Evolutionary conservation across 257 asterid genomes (phyloP).

Genomic region (Verbena officinalis): DNA sequence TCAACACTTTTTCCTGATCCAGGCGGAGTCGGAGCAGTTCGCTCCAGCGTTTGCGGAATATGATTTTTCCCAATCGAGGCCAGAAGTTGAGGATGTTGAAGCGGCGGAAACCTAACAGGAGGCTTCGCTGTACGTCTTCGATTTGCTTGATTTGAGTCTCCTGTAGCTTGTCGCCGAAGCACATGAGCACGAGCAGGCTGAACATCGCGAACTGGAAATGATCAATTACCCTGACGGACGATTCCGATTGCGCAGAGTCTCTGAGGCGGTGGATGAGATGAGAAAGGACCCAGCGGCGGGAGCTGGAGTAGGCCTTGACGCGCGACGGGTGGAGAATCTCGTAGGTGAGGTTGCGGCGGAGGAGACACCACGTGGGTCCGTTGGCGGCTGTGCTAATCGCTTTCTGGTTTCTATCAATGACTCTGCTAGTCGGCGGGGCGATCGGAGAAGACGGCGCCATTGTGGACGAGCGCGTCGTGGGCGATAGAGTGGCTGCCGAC

Average conservation of each 20-base stretch:
- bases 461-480: constrained; percentile 46
- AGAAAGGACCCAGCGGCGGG: constrained; percentile 45
- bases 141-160: constrained; percentile 54
- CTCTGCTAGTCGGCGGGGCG: constrained; percentile 35
- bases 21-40: constrained; percentile 40
- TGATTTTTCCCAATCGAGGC: constrained; percentile 52
- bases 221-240: constrained; percentile 39
- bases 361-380: constrained; percentile 56
- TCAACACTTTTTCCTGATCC: constrained; percentile 44
- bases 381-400: constrained; percentile 35
- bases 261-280: constrained; percentile 32
- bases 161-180: constrained; percentile 60
- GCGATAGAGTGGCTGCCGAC: constrained; percentile 42
- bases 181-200: constrained; percentile 55
- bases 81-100: constrained; percentile 42
- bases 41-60: constrained; percentile 50
- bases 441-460: constrained; percentile 51
- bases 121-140: constrained; percentile 37
- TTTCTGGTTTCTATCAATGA: constrained; percentile 22
- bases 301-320: constrained; percentile 38
- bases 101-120: constrained; percentile 35
- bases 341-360: constrained; percentile 51
- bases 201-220: constrained; percentile 72
- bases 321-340: constrained; percentile 50
- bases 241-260: constrained; percentile 21